A percentile compares a stretch with the other conserved stretches of the same genome.
Evolutionary conservation across 306 rosid genomes (phyloP).

Genomic region (Urtica urens): DNA sequence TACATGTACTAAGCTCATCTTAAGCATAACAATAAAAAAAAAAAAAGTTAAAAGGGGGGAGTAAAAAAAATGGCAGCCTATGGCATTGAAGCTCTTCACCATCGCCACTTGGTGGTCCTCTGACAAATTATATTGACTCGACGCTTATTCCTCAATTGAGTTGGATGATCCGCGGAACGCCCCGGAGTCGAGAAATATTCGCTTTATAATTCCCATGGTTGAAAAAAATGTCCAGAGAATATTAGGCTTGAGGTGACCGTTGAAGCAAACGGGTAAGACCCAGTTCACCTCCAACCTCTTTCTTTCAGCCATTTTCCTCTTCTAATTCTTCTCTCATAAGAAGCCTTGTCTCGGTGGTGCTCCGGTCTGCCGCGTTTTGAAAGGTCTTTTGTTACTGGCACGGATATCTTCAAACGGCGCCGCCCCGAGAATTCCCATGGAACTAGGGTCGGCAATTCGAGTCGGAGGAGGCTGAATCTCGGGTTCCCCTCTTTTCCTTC

Average conservation of each 20-base stretch:
- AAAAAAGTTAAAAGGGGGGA: background rate
- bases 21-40: too few species aligned
- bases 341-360: conserved; percentile 59
- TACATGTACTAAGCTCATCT: conserved; percentile 51
- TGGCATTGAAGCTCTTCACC: conserved; percentile 20
- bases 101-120: conserved; percentile 23
- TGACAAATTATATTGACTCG: too few species aligned
- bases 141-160: conserved; percentile 27
- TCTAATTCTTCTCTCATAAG: conserved; percentile 37
- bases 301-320: conserved; percentile 28
- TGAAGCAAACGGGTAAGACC: conserved; percentile 21
- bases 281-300: conserved; percentile 26
- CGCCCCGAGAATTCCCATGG: conserved; percentile 94
- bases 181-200: conserved; percentile 36
- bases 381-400: conserved; percentile 46
- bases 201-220: conserved; percentile 48
- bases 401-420: conserved; percentile 73
- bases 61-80: conserved; percentile 31
- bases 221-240: conserved; percentile 51
- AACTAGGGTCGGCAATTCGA: conserved; percentile 52
- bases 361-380: conserved; percentile 52
- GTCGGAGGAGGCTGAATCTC: conserved; percentile 46
- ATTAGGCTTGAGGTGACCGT: conserved; percentile 42
- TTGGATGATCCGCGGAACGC: conserved; percentile 31
- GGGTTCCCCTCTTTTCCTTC: conserved; percentile 61